These are phyloP conservation scores for Neurospora tetrasperma DNA, from an alignment of 495 filamentous ascomycete genomes.

Conservation along the genomic window DNA sequence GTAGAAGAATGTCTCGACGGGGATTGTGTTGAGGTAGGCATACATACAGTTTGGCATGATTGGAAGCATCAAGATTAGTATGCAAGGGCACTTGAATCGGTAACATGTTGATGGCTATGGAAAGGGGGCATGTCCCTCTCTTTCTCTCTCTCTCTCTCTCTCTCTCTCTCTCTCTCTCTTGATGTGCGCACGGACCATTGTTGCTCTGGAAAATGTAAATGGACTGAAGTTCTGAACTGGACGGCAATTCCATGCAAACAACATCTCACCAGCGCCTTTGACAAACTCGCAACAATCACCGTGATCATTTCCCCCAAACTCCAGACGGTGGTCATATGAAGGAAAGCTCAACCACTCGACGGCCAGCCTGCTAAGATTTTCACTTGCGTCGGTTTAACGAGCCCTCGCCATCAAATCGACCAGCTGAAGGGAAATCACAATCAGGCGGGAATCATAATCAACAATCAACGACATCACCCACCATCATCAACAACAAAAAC, in stretches of 20 bases:
- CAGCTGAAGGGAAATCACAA: slow-evolving; percentile 5
- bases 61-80: neutral
- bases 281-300: neutral
- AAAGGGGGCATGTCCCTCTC: neutral
- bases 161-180: neutral
- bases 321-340: neutral
- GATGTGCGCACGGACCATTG: neutral
- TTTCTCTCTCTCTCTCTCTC: neutral
- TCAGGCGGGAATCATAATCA: neutral
- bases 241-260: neutral
- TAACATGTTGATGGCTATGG: neutral
- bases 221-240: neutral
- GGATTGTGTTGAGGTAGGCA: neutral
- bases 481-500: neutral
- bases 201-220: neutral
- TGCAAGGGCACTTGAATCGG: neutral
- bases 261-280: neutral
- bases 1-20: neutral
- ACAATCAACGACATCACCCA: neutral
- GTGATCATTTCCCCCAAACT: neutral
- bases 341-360: neutral
- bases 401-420: neutral
- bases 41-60: neutral
- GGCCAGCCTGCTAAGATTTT: neutral
- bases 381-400: slow-evolving; percentile 3